Evolutionary conservation across 345 rosid genomes (phyloP), one percentile per base, ranked within the genome.

Genomic region (Bruguiera parviflora): DNA sequence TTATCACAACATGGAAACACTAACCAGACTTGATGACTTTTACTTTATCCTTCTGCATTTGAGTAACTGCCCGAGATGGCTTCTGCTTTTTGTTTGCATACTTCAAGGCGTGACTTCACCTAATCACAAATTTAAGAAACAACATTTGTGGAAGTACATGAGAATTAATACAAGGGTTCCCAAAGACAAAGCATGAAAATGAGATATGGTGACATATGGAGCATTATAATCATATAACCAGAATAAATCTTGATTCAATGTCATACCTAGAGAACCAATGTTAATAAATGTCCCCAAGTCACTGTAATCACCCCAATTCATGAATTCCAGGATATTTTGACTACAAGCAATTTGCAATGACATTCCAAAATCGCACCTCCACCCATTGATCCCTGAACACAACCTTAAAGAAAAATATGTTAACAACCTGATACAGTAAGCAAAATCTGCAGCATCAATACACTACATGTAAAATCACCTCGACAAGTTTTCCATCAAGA

Each of bases 351-450:
- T 87, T 65, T 94, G 98, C 80, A 94, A 43, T 15, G 97, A 95
- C 97, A 91, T 94, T 78, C 98, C 98, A 71, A 91, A 52, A 91
- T 90, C 72, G 96, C 97, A 58, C 97, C 96, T 75, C 83, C 81
- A 53, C 98, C 96, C 98, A 91, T 89, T 18, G 97, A 91, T 31
- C 98, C 97, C 80, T 94, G 98, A 70, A 91, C 97, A 80, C 98
- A 72, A 94, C 97, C 98, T 94, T 77, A 35, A 68, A 63, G 66
- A 58, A 6, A 58, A 73, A 70, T 33, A 53, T 67, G 62, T 28
- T 51, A 70, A 35, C 18, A 72, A 67, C 24, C 20, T 46, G 24
- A 51, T 4, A 51, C 51, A 58, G 31, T 19, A 27, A 52, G 21
- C 22, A 33, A 59, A 37, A 15, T 51, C 10, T 57, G 35, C 13